Percentiles rank a stretch among this genome's conserved stretches.
Evolutionary conservation across 352 stramenopile genomes (phyloP).

Genomic region (Phytophthora macrochlamydospora): DNA sequence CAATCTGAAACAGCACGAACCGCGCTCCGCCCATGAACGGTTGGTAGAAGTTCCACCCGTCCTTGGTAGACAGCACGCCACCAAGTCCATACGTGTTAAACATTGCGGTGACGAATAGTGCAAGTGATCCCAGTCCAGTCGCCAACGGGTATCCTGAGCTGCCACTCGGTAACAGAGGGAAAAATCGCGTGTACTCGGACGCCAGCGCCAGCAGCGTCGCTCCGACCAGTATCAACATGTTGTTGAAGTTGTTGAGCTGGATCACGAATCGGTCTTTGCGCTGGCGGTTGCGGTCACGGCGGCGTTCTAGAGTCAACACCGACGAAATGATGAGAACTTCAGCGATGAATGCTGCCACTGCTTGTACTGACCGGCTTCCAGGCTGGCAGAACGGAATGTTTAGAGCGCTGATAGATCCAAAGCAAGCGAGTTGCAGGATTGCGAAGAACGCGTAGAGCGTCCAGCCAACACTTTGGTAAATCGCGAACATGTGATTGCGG

Average conservation of each 20-base stretch:
- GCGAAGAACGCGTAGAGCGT: slow-evolving; percentile 45
- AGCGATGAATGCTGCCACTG: slow-evolving; percentile 54
- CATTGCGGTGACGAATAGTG: slow-evolving; percentile 56
- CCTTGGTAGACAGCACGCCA: slow-evolving; percentile 51
- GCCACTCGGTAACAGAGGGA: slow-evolving; percentile 12
- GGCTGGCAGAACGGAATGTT: slow-evolving; percentile 32
- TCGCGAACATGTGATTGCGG: slow-evolving; percentile 45
- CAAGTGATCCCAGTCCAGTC: slow-evolving; percentile 49
- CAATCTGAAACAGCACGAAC: slow-evolving; percentile 65
- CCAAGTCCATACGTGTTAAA: slow-evolving; percentile 75
- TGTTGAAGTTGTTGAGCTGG: slow-evolving; percentile 76
- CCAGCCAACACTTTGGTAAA: slow-evolving; percentile 54
- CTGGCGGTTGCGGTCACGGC: slow-evolving; percentile 18
- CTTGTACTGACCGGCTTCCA: slow-evolving; percentile 41
- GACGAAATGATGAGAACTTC: slow-evolving; percentile 71
- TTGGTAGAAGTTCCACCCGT: slow-evolving; percentile 70
- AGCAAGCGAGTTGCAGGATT: slow-evolving; percentile 27
- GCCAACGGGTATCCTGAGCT: slow-evolving; percentile 38
- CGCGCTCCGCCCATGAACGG: slow-evolving; percentile 58
- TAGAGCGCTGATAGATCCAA: background rate
- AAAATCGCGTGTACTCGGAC: slow-evolving; percentile 42
- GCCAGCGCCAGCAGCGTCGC: slow-evolving; percentile 49
- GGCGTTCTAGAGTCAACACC: slow-evolving; percentile 49
- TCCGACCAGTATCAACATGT: slow-evolving; percentile 64
- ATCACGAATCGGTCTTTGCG: slow-evolving; percentile 44